Evolutionary conservation across 345 rosid species (phyloP), one percentile per base, ranked within the genome.

Genomic region (Brassica rapa): DNA sequence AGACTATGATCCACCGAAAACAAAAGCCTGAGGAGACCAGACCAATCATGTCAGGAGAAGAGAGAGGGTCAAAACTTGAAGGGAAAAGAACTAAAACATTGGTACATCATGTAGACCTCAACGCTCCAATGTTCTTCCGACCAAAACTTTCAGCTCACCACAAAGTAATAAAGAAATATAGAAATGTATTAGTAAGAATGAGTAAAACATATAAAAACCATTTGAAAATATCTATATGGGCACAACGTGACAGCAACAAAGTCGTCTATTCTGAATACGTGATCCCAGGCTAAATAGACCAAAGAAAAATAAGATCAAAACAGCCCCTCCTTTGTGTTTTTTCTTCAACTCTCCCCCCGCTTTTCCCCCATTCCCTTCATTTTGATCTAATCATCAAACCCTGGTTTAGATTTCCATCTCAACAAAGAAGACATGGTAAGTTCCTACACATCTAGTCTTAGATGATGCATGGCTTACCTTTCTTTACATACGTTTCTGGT

Each of bases 191-290:
- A 9, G 46, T 16, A 57, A 9, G 68, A 76, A 68, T 27, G 61
- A 43, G 55, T 76, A 76, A 60, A 60, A 68, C 68, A 27, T 27
- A 68, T 57, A 0, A 10, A 4, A 59, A 59, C 2, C 2, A 1
- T 10, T 10, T 59, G 15, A 27, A 24, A 16, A 46, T 35, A 68
- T 6, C 10, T 6, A 7, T 39, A 9, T 70, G 79, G 65, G 29
- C 66, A 80, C 53, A 64, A 80, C 83, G 80, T 75, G 83, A 75
- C 1, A 56, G 43, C 76, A 69, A 63, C 79, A 55, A 80, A 79
- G 74, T 73, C 66, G 9, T 73, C 23, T 61, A 24, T 39, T 5
- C 8, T 9, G 4, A 72, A 70, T 80, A 75, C 79, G 82, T 80
- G 79, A 68, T 39, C 46, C 62, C 56, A 33, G 78, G 74, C 35